Percentiles rank a stretch among this genome's conserved stretches.
Conservation (phyloP, 2,329 filamentous ascomycete species). For the Scedosporium apiospermum region DNA sequence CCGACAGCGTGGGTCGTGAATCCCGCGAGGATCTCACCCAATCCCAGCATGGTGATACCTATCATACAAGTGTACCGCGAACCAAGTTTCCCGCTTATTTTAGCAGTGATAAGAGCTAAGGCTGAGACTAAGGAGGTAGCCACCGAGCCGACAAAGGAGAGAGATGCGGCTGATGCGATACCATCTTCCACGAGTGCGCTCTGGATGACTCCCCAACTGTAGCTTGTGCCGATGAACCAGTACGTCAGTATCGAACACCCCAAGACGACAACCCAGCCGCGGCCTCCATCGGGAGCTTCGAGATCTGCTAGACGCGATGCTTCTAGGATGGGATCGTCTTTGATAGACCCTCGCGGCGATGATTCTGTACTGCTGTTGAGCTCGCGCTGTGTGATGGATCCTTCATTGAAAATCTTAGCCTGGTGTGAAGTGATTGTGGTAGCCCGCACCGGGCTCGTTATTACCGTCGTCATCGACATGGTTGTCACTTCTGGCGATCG, state of each 20-base stretch:
- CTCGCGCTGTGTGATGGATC: background rate
- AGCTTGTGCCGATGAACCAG: slow-evolving; percentile 46
- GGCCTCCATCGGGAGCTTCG: slow-evolving; percentile 41
- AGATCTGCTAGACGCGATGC: slow-evolving; percentile 35
- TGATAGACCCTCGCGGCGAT: background rate
- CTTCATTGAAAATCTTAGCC: too few relatives aligned
- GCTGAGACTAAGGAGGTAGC: slow-evolving; percentile 38
- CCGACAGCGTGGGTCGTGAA: slow-evolving; percentile 23
- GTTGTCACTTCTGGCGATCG: too few relatives aligned
- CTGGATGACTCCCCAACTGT: slow-evolving; percentile 53
- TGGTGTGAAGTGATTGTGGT: too few relatives aligned
- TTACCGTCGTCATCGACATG: too few relatives aligned
- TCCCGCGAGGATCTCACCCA: slow-evolving; percentile 34
- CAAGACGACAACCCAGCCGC: slow-evolving; percentile 45
- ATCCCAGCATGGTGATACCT: slow-evolving; percentile 40
- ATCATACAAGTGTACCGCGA: slow-evolving; percentile 33
- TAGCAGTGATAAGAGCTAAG: slow-evolving; percentile 40
- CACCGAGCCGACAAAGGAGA: slow-evolving; percentile 50
- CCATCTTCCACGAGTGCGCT: slow-evolving; percentile 39
- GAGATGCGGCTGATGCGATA: slow-evolving; percentile 37
- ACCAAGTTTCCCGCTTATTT: slow-evolving; percentile 39
- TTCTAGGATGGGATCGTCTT: slow-evolving; percentile 19
- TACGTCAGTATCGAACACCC: slow-evolving; percentile 41
- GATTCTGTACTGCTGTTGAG: background rate
- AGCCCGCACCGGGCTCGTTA: too few relatives aligned